phyloP scores from a whole-genome alignment of 176 grass and related monocot species.

The Oryza officinalis region DNA sequence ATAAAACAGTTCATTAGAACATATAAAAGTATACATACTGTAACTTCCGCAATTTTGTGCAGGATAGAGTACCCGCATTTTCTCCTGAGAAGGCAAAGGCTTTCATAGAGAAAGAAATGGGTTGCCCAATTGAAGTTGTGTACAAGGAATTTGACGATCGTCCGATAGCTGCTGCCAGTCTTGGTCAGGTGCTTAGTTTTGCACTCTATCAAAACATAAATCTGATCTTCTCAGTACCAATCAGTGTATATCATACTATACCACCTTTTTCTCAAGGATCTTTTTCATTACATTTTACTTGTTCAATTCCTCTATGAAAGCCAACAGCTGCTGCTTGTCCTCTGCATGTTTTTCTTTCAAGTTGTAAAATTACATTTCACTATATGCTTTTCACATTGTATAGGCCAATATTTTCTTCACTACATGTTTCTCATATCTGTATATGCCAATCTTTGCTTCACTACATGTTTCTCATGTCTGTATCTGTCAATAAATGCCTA shows the following conservation, averaged over 20 bases:
- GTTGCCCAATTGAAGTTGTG: conserved; percentile 70
- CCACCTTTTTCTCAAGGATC: conserved; percentile 4
- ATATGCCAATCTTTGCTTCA: no score
- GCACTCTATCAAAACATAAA: not conserved
- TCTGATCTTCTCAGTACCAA: conserved; percentile 19
- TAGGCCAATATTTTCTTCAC: no score
- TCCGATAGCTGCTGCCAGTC: conserved; percentile 95
- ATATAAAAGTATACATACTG: not conserved
- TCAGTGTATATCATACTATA: conserved; percentile 17
- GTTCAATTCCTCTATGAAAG: not conserved
- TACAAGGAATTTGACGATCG: conserved; percentile 92
- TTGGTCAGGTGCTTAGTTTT: conserved; percentile 85
- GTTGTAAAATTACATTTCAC: no score
- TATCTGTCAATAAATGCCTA: not conserved
- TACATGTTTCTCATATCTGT: not conserved
- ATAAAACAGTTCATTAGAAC: not conserved
- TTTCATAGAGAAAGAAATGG: conserved; percentile 87
- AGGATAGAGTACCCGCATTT: conserved; percentile 98
- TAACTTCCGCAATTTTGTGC: conserved; percentile 27
- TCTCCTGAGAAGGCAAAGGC: conserved; percentile 81
- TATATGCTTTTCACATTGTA: not conserved
- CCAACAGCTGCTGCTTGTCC: not conserved
- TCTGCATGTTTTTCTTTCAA: not conserved
- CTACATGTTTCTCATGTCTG: not conserved
- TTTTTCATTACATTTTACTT: not conserved